Evolutionary conservation across 257 asterid genomes (phyloP).

Genomic region (Solanum microdontum): DNA sequence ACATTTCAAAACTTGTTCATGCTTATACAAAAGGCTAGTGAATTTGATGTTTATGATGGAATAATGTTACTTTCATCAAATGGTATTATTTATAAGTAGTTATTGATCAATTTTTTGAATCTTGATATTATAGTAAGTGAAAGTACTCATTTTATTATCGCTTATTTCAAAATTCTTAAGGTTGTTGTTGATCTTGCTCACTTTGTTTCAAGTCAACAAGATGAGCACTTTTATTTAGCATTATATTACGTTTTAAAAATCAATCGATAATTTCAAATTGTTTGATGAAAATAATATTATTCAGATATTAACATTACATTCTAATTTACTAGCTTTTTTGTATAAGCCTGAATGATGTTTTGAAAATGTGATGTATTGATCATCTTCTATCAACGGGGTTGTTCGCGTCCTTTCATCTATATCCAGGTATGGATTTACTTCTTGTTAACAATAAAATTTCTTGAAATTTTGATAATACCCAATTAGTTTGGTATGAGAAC

Average conservation of each 20-base stretch:
- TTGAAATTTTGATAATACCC: background rate
- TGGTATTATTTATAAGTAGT: background rate
- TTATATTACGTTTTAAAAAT: background rate
- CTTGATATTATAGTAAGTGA: no score
- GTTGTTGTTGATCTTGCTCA: no score
- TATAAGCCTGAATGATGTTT: background rate
- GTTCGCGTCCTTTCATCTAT: background rate
- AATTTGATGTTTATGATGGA: background rate
- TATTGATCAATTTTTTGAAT: no score
- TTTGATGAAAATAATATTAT: background rate
- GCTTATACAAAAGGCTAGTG: background rate
- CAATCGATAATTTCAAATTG: background rate
- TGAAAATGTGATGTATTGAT: background rate
- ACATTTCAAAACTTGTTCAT: background rate
- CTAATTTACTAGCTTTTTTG: background rate
- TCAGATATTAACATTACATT: background rate
- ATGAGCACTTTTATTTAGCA: no score
- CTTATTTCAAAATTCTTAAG: no score
- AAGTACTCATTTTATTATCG: no score
- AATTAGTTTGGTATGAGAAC: background rate
- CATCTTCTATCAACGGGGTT: background rate
- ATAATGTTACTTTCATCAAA: background rate
- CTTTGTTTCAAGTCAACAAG: no score
- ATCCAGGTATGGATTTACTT: background rate
- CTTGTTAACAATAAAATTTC: background rate